A percentile compares a stretch with the other conserved stretches of the same genome.
Evolutionary conservation across 2,329 filamentous ascomycete genomes (phyloP).

Genomic region (Penicillium crustosum): DNA sequence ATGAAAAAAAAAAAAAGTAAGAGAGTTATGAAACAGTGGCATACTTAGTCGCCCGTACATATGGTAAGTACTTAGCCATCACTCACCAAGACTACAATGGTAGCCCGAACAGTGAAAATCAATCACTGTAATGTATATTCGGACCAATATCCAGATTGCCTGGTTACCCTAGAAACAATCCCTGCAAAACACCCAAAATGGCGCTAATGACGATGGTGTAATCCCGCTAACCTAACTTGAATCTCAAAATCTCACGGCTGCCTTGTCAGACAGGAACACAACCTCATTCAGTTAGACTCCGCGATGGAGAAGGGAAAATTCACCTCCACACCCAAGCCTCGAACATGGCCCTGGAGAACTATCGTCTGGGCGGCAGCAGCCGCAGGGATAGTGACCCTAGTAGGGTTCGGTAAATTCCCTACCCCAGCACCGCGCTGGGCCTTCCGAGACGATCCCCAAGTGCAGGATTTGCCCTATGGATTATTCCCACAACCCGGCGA

Average conservation of each 20-base stretch:
- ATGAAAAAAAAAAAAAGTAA: too few species aligned
- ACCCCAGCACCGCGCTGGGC: not conserved
- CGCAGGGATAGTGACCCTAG: not conserved
- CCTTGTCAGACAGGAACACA: not conserved
- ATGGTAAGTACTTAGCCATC: too few species aligned
- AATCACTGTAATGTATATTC: too few species aligned
- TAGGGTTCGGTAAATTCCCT: not conserved
- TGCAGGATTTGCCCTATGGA: slow-evolving; percentile 4
- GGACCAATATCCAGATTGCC: not conserved
- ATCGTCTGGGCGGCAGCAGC: not conserved
- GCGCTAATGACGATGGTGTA: not conserved
- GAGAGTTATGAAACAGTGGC: too few species aligned
- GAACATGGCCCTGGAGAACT: not conserved
- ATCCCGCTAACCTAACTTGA: not conserved
- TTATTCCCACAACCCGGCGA: slow-evolving; percentile 9
- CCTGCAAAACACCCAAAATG: not conserved
- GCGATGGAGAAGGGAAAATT: not conserved
- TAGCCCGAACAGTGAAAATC: too few species aligned
- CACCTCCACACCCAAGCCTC: too few species aligned
- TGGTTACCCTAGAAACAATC: slow-evolving; percentile 20
- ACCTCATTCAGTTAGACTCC: not conserved
- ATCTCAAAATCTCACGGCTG: not conserved
- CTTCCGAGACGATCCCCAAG: not conserved
- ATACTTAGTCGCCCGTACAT: too few species aligned
- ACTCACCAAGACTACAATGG: too few species aligned